Evolutionary conservation across 2,329 filamentous ascomycete genomes (phyloP).

Genomic region (Verticillium klebahnii): DNA sequence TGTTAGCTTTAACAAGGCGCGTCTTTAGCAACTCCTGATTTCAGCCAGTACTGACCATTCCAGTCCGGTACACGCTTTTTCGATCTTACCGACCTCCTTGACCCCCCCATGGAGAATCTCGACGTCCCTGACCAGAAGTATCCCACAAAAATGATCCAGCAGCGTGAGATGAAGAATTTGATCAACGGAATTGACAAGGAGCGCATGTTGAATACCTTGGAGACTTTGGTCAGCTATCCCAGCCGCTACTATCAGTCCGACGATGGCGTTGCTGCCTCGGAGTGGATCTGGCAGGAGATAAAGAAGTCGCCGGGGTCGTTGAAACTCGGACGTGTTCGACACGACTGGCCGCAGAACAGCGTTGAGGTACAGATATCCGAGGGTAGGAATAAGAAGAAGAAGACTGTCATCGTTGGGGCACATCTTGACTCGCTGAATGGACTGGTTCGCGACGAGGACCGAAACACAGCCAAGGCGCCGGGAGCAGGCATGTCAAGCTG

Average conservation of each 20-base stretch:
- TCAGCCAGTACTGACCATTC: neutral
- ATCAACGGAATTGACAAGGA: neutral
- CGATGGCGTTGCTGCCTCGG: conserved; percentile 33
- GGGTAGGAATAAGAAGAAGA: conserved; percentile 28
- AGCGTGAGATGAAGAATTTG: neutral
- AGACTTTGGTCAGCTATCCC: conserved; percentile 13
- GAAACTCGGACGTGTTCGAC: conserved; percentile 35
- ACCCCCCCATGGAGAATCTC: neutral
- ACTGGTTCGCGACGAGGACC: neutral
- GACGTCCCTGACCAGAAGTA: neutral
- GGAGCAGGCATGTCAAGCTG: conserved; percentile 22
- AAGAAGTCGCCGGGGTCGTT: conserved; percentile 31
- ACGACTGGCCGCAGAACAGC: conserved; percentile 35
- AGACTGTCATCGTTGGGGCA: conserved; percentile 64
- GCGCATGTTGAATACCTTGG: neutral
- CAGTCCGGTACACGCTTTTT: neutral
- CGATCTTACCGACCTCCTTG: neutral
- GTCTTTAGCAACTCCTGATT: neutral
- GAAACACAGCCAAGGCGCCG: conserved; percentile 19
- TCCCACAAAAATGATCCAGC: neutral
- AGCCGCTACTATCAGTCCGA: conserved; percentile 37
- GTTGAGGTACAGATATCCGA: conserved; percentile 24
- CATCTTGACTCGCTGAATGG: conserved; percentile 71
- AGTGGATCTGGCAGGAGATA: conserved; percentile 38
- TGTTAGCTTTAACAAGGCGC: neutral